These are phyloP conservation scores for Trifolium repens DNA, from an alignment of 306 rosid genomes.

Conservation along the genomic window DNA sequence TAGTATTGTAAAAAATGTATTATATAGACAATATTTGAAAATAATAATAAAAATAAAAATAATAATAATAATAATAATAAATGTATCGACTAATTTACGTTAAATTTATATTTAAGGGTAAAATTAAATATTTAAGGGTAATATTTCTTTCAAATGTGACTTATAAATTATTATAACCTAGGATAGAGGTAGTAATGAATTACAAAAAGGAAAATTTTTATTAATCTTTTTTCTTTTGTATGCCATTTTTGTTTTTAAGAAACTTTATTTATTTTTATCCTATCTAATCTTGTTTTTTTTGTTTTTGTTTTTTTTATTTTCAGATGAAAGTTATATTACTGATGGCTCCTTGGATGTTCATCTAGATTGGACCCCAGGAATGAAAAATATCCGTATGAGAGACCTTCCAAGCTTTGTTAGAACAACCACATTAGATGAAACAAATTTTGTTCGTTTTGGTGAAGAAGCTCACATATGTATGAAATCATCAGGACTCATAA, in stretches of 20 bases:
- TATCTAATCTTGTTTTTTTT: neutral
- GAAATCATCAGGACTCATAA: conserved; percentile 13
- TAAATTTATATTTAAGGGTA: neutral
- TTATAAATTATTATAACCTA: no score
- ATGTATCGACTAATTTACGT: no score
- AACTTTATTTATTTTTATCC: neutral
- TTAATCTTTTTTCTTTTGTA: neutral
- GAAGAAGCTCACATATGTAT: neutral
- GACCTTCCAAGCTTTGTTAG: conserved; percentile 32
- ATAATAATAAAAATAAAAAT: no score
- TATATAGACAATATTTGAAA: no score
- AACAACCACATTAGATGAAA: conserved; percentile 7
- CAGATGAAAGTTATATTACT: conserved; percentile 20
- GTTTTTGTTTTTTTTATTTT: neutral
- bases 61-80: no score
- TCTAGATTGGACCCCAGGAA: conserved; percentile 6
- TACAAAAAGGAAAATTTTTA: no score
- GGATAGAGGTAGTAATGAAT: neutral
- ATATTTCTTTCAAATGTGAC: neutral
- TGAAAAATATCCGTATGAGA: conserved; percentile 14
- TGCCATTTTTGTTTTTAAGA: neutral
- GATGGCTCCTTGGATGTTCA: conserved; percentile 15
- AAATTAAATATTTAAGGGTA: neutral
- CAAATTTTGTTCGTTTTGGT: neutral
- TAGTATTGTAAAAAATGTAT: no score